Base-by-base conservation (phyloP, 768 basidiomycete genomes). In the Mycena metata region DNA sequence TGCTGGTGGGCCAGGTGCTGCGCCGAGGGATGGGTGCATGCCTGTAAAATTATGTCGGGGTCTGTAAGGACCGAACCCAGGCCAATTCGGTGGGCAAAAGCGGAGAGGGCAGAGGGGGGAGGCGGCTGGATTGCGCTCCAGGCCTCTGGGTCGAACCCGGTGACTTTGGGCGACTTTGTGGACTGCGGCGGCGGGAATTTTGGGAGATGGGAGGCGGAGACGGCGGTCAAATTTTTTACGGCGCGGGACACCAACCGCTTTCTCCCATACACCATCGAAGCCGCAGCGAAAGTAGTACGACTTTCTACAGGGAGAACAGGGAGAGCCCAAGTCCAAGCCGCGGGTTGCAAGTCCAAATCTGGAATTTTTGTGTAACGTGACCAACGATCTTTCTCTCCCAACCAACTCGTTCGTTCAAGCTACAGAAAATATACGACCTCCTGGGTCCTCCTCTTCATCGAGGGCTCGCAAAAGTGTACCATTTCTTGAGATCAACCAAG, bases 1-100 rank as follows among this genome's bases (percentile, higher is more conserved):
- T 90, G 85, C 69, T 86, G 83, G 62, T 84, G 78, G 75, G 88
- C 86, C 59, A 90, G 81, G 47, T 81, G 73, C 57, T 88, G 73
- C 72, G 91, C 89, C 6, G 93, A 94, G 21, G 88, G 84, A 77
- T 95, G 94, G 3, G 94, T 96, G 83, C 93, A 94, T 21, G 89
- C 90, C 75, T 92, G 92, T 72, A 88, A 86, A 51, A 93, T 80
- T 21, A 86, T 73, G 47, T 90, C 88, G 7, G 87, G 75, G 4
- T 86, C 83, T 2, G 82, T 72, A 26, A 91, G 74, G n/a, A 91
- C 81, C 1, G 86, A 83, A 0, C 85, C 84, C 3, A 95, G 88
- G 39, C 93, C 92, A 75, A 93, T 86, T 70, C 94, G 86, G 72
- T 95, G 90, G 2, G 90, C 85, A 71, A 96, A 91, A 1, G 94